Evolutionary conservation across 352 stramenopile genomes (phyloP).

Genomic region (Phytopythium montanum): DNA sequence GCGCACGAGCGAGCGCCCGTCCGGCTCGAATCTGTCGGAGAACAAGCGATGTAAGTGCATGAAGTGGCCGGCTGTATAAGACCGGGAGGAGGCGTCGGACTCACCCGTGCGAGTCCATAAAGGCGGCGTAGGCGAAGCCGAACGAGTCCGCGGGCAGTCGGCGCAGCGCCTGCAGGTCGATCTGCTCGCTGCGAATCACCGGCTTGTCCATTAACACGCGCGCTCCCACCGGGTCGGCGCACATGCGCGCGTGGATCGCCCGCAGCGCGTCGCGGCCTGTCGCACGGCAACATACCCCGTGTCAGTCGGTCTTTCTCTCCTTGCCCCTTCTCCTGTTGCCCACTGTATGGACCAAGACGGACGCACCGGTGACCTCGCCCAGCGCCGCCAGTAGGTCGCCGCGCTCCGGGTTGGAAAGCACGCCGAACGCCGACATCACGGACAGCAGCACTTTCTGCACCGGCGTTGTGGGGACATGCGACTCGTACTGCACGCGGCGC

Average conservation of each 20-base stretch:
- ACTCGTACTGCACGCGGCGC: constrained; percentile 59
- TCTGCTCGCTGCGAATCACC: constrained; percentile 67
- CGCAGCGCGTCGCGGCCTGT: constrained; percentile 79
- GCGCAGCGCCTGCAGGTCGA: constrained; percentile 69
- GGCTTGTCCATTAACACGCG: constrained; percentile 89
- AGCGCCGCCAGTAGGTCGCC: constrained; percentile 94
- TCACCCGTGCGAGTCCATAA: constrained; percentile 87
- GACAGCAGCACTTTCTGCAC: constrained; percentile 88
- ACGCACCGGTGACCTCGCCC: constrained; percentile 90
- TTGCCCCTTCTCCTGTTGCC: neutral
- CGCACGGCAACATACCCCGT: neutral
- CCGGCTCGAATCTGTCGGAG: constrained; percentile 77
- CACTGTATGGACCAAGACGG: too few relatives aligned
- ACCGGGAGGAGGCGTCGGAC: neutral
- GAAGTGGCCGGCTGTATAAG: too few relatives aligned
- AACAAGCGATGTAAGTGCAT: neutral
- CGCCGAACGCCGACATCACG: constrained; percentile 82
- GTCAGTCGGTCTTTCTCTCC: too few relatives aligned
- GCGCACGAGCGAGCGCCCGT: constrained; percentile 78
- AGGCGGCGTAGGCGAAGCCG: constrained; percentile 87
- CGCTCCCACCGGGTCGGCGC: constrained; percentile 71
- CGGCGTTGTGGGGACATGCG: constrained; percentile 71
- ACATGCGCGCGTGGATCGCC: constrained; percentile 85
- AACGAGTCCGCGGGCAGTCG: constrained; percentile 80
- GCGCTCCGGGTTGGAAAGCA: constrained; percentile 91